Evolutionary conservation across 805 yeast species (phyloP), one percentile per base, ranked within the genome.

Genomic region (Helenozyma rhizophorensis): DNA sequence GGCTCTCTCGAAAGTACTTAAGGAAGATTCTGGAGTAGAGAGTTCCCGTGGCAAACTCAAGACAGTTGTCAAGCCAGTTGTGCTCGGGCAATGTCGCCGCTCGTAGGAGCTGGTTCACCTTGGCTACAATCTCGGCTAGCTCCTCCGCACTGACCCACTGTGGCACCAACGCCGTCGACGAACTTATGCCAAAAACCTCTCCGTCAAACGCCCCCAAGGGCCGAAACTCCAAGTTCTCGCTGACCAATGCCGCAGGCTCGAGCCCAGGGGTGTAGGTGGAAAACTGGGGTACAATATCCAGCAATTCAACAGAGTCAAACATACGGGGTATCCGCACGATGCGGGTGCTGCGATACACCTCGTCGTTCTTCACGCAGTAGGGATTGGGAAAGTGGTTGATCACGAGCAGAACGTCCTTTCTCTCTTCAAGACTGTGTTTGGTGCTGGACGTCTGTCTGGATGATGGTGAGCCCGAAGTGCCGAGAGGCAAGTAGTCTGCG

Each of bases 311-410:
- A 1, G 50, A 44, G 12, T 59, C 58, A 35, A 68, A 75, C 2
- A 62, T 37, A 39, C 88, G 53, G 4, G 90, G 87, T 3, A 82
- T 64, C 32, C 89, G 51, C 4, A 82, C 79, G n/a, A 83, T 65
- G 37, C 90, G 58, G 0, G 83, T 75, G 6, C 47, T 36, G 13
- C 35, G 27, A 37, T 48, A 67, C 14, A 43, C 32, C 0, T 37
- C 33, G 2, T 74, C 58, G 6, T 47, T 48, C 3, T 31, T 37
- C 3, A 61, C 50, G 1, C 47, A 68, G 49, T 78, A 70, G 4
- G 68, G 58, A 43, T 80, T 78, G 5, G 87, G 88, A 48, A 80
- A 83, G 54, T 82, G 89, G 21, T 80, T 80, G 8, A 78, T 54
- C 14, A 75, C 72, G 9, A 78, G 44, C 2, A 23, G 23, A 6